Conservation (phyloP, 2,329 filamentous ascomycete genomes). For the Colletotrichum acutatum region DNA sequence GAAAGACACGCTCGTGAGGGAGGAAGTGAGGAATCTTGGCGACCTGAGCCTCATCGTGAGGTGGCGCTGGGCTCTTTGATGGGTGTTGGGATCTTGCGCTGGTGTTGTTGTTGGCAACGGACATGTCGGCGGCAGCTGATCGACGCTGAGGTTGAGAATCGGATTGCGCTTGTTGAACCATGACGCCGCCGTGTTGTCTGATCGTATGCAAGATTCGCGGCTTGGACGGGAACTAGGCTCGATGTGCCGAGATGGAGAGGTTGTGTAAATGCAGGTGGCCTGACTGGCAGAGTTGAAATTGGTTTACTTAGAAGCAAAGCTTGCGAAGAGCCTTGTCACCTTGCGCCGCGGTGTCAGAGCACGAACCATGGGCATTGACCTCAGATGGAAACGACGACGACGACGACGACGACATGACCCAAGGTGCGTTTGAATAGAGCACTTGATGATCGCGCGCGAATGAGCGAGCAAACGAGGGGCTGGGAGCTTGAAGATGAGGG, state of each 20-base stretch:
- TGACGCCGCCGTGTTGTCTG: neutral
- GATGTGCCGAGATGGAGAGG: neutral
- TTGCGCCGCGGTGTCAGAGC: constrained; percentile 21
- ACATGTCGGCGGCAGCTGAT: constrained; percentile 19
- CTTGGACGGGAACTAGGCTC: constrained; percentile 8
- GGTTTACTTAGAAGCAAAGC: constrained; percentile 9
- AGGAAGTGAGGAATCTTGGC: constrained; percentile 67
- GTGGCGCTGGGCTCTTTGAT: constrained; percentile 34
- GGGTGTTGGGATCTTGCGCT: constrained; percentile 18
- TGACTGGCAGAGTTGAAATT: neutral
- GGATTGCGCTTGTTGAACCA: neutral
- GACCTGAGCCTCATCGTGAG: constrained; percentile 46
- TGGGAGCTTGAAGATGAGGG: neutral
- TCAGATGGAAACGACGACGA: neutral
- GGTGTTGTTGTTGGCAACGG: constrained; percentile 17
- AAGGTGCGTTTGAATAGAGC: neutral
- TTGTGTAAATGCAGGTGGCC: neutral
- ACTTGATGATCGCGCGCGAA: neutral
- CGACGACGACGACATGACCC: neutral
- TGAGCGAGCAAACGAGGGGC: neutral
- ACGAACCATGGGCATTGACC: constrained; percentile 19
- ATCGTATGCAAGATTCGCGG: neutral
- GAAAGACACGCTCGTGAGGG: constrained; percentile 78
- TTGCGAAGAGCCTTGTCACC: constrained; percentile 27
- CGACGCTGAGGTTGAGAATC: neutral